Evolutionary conservation across 2,329 filamentous ascomycete genomes (phyloP).

Genomic region (Diaporthe ilicicola): DNA sequence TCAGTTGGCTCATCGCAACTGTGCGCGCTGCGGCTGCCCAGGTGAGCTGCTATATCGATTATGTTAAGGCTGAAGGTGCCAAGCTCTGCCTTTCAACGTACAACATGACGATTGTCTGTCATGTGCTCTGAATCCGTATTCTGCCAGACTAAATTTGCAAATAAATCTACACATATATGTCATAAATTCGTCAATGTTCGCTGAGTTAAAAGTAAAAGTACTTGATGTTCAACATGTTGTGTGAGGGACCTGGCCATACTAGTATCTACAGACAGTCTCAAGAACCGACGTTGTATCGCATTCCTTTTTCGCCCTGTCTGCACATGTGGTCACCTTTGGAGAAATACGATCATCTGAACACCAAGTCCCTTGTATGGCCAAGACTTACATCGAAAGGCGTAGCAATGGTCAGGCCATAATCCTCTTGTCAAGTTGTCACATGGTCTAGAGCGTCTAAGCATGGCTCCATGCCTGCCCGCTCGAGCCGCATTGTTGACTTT

Average conservation of each 20-base stretch:
- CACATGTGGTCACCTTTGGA: not conserved
- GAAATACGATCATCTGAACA: not conserved
- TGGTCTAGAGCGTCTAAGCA: not conserved
- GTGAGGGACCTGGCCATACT: not conserved
- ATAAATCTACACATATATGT: too few relatives aligned
- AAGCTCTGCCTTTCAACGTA: not conserved
- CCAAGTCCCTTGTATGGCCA: not conserved
- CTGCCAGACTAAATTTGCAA: too few relatives aligned
- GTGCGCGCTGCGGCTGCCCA: not conserved
- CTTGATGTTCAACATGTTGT: too few relatives aligned
- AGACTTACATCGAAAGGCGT: not conserved
- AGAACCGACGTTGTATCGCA: not conserved
- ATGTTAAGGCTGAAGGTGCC: not conserved
- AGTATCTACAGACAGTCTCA: not conserved
- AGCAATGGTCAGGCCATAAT: not conserved
- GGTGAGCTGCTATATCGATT: not conserved
- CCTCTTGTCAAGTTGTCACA: not conserved
- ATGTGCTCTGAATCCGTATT: not conserved
- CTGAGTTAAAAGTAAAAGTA: not conserved
- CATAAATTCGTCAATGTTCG: rapidly evolving
- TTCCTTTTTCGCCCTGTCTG: not conserved
- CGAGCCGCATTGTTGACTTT: not conserved
- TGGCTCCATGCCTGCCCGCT: not conserved
- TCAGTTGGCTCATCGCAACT: not conserved
- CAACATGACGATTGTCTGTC: too few relatives aligned